Conservation (phyloP, 371 early-diverging fungal species). For the Lichtheimia ornata region DNA sequence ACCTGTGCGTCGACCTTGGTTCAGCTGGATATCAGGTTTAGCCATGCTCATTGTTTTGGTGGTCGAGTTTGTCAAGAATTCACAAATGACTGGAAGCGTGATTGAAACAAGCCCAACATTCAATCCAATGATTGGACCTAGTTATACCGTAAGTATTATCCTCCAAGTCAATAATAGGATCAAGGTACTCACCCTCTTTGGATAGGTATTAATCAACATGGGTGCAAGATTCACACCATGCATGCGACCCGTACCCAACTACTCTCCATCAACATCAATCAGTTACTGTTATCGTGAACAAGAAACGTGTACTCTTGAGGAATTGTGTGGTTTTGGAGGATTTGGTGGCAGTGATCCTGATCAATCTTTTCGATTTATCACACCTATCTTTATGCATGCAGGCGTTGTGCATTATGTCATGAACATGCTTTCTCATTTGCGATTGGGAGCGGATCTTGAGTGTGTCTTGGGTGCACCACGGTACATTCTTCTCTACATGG, state of each 20-base stretch:
- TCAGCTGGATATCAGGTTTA: constrained; percentile 56
- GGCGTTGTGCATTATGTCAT: constrained; percentile 79
- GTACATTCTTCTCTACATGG: constrained; percentile 72
- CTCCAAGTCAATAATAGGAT: not conserved
- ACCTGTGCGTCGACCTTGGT: constrained; percentile 42
- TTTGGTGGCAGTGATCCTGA: constrained; percentile 46
- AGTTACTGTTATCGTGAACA: constrained; percentile 26
- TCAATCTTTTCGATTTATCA: constrained; percentile 82
- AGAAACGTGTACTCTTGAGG: constrained; percentile 48
- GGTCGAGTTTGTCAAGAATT: constrained; percentile 54
- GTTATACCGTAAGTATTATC: constrained; percentile 41
- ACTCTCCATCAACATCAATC: constrained; percentile 13
- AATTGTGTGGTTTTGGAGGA: constrained; percentile 60
- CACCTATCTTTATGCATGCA: constrained; percentile 88
- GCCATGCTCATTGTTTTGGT: constrained; percentile 57
- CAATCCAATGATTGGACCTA: constrained; percentile 69
- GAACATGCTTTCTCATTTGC: constrained; percentile 76
- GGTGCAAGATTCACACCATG: constrained; percentile 69
- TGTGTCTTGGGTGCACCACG: constrained; percentile 74
- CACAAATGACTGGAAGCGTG: constrained; percentile 53
- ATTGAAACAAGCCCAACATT: constrained; percentile 56
- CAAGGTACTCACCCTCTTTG: not conserved
- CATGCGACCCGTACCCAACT: constrained; percentile 51
- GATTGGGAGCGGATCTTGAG: constrained; percentile 76
- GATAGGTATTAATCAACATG: constrained; percentile 51